Conservation (phyloP, 495 filamentous ascomycete genomes). For the Amniculicola lignicola region DNA sequence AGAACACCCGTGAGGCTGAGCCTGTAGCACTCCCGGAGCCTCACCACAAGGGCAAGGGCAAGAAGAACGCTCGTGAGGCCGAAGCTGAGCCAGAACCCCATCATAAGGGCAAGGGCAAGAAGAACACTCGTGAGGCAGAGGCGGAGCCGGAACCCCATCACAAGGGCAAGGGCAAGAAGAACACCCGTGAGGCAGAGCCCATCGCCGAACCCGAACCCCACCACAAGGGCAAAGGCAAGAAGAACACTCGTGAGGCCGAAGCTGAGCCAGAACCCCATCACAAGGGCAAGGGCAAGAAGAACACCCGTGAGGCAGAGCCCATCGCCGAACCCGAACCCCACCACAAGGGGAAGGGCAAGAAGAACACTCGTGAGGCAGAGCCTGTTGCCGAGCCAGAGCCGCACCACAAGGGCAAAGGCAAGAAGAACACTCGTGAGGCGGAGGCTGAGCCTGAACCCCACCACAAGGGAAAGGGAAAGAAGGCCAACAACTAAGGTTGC, state of each 20-base stretch:
- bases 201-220: neutral
- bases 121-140: neutral
- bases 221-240: conserved; percentile 23
- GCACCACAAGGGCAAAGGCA: conserved; percentile 24
- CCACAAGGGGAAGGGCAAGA: conserved; percentile 18
- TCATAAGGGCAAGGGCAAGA: conserved; percentile 13
- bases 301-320: conserved; percentile 1
- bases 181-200: neutral
- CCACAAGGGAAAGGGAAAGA: conserved; percentile 15
- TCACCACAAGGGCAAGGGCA: conserved; percentile 16
- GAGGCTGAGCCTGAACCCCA: conserved; percentile 7
- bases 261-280: conserved; percentile 8
- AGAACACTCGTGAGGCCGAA: conserved; percentile 3
- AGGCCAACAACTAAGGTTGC: too few species aligned
- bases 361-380: neutral
- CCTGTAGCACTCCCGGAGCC: neutral
- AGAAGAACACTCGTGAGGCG: conserved; percentile 5
- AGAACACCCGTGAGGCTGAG: conserved; percentile 2
- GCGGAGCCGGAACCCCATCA: neutral
- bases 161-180: conserved; percentile 35
- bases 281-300: conserved; percentile 24
- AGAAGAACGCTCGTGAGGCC: neutral
- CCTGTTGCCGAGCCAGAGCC: neutral
- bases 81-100: neutral
- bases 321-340: conserved; percentile 1